Conservation (phyloP, 176 grass and related monocot genomes). For the Elymus sibiricus region DNA sequence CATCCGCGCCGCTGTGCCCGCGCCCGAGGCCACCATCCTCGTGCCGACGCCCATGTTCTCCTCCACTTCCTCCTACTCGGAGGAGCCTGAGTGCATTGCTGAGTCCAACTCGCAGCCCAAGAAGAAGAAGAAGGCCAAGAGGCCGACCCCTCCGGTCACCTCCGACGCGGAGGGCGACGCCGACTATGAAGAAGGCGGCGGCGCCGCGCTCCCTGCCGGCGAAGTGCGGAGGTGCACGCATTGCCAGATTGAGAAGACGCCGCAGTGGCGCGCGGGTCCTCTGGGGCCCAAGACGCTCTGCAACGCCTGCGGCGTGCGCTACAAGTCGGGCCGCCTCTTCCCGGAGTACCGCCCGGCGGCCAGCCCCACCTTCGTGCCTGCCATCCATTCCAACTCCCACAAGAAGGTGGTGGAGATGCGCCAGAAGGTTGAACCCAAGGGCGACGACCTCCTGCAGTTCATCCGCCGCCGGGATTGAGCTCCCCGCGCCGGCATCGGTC, state of each 20-base stretch:
- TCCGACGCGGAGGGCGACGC: conserved; percentile 19
- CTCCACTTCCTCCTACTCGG: conserved; percentile 32
- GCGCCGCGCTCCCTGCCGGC: conserved; percentile 15
- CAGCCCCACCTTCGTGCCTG: conserved; percentile 89
- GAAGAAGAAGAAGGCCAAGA: conserved; percentile 79
- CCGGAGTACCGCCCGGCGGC: conserved; percentile 95
- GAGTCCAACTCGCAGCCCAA: conserved; percentile 56
- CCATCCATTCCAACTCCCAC: conserved; percentile 94
- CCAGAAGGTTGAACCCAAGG: conserved; percentile 36
- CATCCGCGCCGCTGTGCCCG: conserved; percentile 1
- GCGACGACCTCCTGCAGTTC: conserved; percentile 60
- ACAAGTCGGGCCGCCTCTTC: conserved; percentile 96
- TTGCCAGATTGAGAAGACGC: conserved; percentile 97
- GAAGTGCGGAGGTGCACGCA: conserved; percentile 92
- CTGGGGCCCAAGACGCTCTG: conserved; percentile 96
- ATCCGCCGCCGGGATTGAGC: conserved; percentile 78
- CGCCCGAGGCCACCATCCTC: conserved; percentile 40
- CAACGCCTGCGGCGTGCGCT: conserved; percentile 96
- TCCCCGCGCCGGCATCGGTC: neutral
- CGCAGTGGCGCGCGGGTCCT: conserved; percentile 93
- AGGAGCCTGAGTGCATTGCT: conserved; percentile 57
- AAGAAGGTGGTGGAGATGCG: conserved; percentile 99
- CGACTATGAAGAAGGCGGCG: conserved; percentile 52
- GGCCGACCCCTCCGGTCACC: neutral
- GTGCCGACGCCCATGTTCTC: conserved; percentile 43